Evolutionary conservation across 2,329 filamentous ascomycete species (phyloP), one percentile per base, ranked within the genome.

Genomic region (Dothistroma septosporum): DNA sequence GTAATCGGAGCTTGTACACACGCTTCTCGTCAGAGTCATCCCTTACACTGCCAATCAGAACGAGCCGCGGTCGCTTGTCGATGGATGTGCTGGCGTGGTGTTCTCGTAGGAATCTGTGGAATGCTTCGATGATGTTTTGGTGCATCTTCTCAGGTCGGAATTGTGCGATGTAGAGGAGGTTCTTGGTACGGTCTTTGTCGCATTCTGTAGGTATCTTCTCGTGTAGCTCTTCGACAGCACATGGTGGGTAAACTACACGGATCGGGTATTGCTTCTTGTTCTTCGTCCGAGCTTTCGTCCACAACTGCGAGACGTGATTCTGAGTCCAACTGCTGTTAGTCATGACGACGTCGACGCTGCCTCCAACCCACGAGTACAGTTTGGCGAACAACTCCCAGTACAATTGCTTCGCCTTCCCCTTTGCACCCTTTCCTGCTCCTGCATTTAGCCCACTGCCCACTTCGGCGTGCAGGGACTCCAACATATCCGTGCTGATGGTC

Each of bases 91-190:
- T 41, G 77, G 78, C 22, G 80, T 80, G 37, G 82, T 84, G 22
- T 79, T 64, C 63, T 69, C 85, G 84, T 63, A 91, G 77, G 70
- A 96, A 93, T 57, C 86, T 79, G 33, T 91, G 85, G 71, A 97
- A 99, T 0, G 94, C 87, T 68, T 90, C 85, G 47, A 99, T 79
- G 58, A 99, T 89, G 24, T 96, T 84, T 41, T 87, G 82, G 77
- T 99, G 94, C 75, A 97, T 96, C 81, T 99, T 99, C 76, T 99
- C 94, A 0, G 94, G 93, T 0, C 94, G 88, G 75, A 99, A 99
- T 75, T 99, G 94, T 1, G 93, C 94, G 69, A 99, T 96, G 77
- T 96, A 99, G 19, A 99, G 81, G 14, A 99, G 77, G 46, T 86
- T 83, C 47, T 86, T 87, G 65, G 91, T 83, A 37, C 94, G 86